Base-by-base conservation (phyloP, 2,329 filamentous ascomycete genomes). In the Paecilomyces dactylethromorphus region DNA sequence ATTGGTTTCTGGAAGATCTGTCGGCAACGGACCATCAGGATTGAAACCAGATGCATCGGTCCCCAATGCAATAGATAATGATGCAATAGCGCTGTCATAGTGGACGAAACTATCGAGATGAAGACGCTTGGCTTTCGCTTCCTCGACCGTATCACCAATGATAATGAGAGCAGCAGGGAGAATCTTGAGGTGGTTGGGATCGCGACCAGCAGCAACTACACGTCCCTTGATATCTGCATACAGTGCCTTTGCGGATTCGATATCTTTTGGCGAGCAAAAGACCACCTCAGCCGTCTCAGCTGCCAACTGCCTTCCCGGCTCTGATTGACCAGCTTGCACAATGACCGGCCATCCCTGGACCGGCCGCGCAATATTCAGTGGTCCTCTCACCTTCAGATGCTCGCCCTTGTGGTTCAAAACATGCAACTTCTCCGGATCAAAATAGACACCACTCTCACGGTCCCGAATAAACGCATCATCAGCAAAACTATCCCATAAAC, bases 331-430 rank as follows among this genome's bases (percentile, higher is more conserved):
- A 2, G 81, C 81, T 58, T 83, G 81, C 1, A 83, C 78, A 59
- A 84, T 82, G 0, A 83, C 81, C 0, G 81, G 81, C 79, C 80
- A 82, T 0, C 81, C 81, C 61, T 84, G 81, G 0, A 81, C 76
- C 0, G 81, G 80, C 0, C 81, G 70, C 0, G 80, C 81, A 56
- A 84, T 82, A 58, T 82, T 83, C 56, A 83, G 62, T 3, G 81
- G 81, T 0, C 79, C 79, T 2, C 72, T 70, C 1, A 82, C 79
- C 56, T 76, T 71, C 26, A 82, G 68, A 31, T 78, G 73, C 3
- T 80, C 75, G 0, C 81, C 82, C 32, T 73, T 71, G 66, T 84
- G 82, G 62, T 84, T 74, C 18, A 84, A 68, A 0, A 78, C 75
- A 62, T 84, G 82, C 60, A 84, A 71, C 63, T 78, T 82, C 3